These are phyloP conservation scores for Syzygium syzygioides DNA, from an alignment of 441 rosid genomes.

Conservation along the genomic window DNA sequence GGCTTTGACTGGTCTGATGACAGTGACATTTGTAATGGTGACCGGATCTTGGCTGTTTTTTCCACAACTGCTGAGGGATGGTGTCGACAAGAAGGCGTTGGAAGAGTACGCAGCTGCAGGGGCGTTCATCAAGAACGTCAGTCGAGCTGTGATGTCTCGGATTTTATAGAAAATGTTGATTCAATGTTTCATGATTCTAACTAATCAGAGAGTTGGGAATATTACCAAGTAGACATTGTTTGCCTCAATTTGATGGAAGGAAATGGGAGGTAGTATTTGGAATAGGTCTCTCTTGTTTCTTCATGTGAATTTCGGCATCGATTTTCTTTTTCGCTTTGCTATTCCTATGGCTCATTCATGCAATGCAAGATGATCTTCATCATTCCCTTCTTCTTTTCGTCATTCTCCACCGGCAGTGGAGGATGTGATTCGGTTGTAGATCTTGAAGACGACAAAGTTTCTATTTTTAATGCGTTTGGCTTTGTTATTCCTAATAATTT, in stretches of 20 bases:
- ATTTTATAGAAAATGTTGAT: not conserved
- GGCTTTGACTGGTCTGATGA: conserved; percentile 8
- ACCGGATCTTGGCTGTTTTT: conserved; percentile 29
- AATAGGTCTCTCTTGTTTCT: not conserved
- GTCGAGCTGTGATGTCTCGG: not conserved
- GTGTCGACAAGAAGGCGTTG: conserved; percentile 10
- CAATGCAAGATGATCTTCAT: not conserved
- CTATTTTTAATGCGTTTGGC: not conserved
- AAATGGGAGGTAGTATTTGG: not conserved
- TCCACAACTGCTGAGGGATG: conserved; percentile 20
- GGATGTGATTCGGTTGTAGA: not conserved
- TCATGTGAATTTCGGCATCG: not conserved
- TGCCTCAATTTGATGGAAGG: not conserved
- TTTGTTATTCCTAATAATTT: too few relatives aligned
- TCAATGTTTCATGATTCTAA: not conserved
- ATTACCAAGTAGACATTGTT: not conserved
- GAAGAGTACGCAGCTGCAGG: not conserved
- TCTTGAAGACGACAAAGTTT: not conserved
- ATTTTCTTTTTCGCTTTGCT: not conserved
- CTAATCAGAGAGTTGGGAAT: not conserved
- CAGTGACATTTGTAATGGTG: conserved; percentile 17
- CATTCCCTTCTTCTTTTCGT: not conserved
- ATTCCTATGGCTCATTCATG: not conserved
- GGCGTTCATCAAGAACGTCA: not conserved
- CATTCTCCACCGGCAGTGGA: not conserved